Evolutionary conservation across 306 rosid genomes (phyloP).

Genomic region (Glycine latifolia): DNA sequence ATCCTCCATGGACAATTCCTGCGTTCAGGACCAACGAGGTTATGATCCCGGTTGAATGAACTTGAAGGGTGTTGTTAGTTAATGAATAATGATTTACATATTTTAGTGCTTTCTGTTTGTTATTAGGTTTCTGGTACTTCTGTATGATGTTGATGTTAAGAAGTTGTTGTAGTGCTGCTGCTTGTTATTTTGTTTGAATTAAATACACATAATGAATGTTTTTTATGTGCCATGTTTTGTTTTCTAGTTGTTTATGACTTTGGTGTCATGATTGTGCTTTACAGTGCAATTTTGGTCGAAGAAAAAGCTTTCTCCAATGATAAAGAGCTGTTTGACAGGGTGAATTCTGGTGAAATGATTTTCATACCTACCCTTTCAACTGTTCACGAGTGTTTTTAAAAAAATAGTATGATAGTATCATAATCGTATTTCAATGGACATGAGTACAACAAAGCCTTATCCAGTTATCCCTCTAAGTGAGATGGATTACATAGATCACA

Average conservation of each 20-base stretch:
- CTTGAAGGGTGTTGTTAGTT: not conserved
- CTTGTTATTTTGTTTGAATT: not conserved
- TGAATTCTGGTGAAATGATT: not conserved
- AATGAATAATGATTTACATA: not conserved
- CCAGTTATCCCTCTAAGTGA: too few species aligned
- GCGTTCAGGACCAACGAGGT: slow-evolving; percentile 81
- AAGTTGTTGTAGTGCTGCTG: not conserved
- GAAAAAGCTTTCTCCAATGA: not conserved
- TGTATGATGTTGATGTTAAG: not conserved
- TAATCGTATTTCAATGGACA: too few species aligned
- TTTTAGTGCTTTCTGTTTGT: too few species aligned
- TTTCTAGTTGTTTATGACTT: not conserved
- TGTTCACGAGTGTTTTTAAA: not conserved
- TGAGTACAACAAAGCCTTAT: too few species aligned
- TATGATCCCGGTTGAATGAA: slow-evolving; percentile 78
- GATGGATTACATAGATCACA: too few species aligned
- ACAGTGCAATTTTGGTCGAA: not conserved
- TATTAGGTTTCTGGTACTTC: not conserved
- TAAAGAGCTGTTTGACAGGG: too few species aligned
- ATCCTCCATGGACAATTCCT: slow-evolving; percentile 88
- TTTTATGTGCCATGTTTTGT: not conserved
- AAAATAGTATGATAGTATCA: not conserved
- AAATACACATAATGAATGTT: not conserved
- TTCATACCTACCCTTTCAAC: not conserved
- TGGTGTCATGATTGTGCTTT: not conserved